These are phyloP conservation scores for Zymoseptoria tritici DNA, from an alignment of 2,329 filamentous ascomycete species.

Conservation along the genomic window DNA sequence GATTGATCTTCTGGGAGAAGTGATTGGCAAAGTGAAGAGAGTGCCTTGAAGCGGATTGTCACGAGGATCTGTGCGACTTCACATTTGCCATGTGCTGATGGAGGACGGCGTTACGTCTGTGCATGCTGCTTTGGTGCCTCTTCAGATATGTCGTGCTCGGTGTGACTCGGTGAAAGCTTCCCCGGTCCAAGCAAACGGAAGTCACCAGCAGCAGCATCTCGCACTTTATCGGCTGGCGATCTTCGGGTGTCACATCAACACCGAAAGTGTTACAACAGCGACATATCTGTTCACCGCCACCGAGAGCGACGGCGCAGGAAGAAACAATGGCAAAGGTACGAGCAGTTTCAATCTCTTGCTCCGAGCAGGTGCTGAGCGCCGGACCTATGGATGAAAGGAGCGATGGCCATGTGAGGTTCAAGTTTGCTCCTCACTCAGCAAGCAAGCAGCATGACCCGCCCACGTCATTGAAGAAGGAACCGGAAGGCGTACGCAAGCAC, in stretches of 20 bases:
- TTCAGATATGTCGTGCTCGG: neutral
- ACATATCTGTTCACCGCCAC: neutral
- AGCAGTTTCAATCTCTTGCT: neutral
- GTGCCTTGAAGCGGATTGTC: conserved; percentile 18
- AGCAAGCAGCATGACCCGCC: neutral
- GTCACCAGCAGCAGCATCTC: neutral
- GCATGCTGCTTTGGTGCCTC: neutral
- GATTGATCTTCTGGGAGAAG: conserved; percentile 40
- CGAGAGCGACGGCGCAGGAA: neutral
- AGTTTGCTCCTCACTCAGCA: neutral
- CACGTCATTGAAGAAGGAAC: neutral
- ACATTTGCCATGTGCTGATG: neutral
- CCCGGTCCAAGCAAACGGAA: neutral
- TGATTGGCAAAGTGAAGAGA: conserved; percentile 36
- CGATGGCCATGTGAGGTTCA: neutral
- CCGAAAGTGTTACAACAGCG: neutral
- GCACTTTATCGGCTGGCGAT: neutral
- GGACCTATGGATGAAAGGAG: neutral
- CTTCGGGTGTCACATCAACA: neutral
- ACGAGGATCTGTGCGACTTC: neutral
- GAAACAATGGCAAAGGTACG: neutral
- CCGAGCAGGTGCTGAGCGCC: neutral
- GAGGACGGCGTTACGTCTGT: neutral
- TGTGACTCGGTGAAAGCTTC: neutral
- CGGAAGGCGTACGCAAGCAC: neutral